These are phyloP conservation scores for Ascochyta koolunga DNA, from an alignment of 2,329 filamentous ascomycete species.

Conservation along the genomic window DNA sequence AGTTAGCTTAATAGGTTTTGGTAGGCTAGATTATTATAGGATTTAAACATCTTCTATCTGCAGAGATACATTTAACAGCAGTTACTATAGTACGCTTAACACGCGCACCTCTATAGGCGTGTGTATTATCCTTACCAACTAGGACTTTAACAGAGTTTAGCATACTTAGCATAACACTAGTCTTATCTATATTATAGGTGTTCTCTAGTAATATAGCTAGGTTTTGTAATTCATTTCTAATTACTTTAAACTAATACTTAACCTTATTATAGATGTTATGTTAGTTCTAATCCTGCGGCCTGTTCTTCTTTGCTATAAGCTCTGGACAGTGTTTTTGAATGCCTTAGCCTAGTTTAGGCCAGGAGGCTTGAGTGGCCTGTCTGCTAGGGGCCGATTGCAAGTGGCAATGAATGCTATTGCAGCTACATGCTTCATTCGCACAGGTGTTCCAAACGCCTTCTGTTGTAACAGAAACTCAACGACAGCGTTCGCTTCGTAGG, in stretches of 20 bases:
- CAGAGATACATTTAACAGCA: slow-evolving; percentile 16
- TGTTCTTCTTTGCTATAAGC: neutral
- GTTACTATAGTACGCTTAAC: slow-evolving; percentile 22
- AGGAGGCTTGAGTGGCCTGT: neutral
- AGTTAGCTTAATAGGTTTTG: neutral
- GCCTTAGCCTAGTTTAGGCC: neutral
- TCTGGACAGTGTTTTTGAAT: neutral
- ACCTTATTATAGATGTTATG: neutral
- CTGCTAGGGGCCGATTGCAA: neutral
- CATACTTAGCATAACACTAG: neutral
- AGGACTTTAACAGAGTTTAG: neutral
- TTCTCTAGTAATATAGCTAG: neutral
- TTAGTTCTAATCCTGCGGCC: neutral
- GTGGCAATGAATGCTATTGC: neutral
- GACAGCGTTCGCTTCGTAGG: slow-evolving; percentile 37
- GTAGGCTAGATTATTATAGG: neutral
- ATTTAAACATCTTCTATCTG: slow-evolving; percentile 13
- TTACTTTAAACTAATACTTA: neutral
- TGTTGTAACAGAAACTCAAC: slow-evolving; percentile 24
- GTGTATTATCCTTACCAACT: slow-evolving; percentile 15
- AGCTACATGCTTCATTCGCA: neutral
- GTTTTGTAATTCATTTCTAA: neutral
- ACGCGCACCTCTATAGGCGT: slow-evolving; percentile 21
- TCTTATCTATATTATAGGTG: neutral
- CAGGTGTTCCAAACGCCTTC: slow-evolving; percentile 15